These are phyloP conservation scores for Lentinus brumalis DNA, from an alignment of 768 basidiomycete species.

Conservation along the genomic window DNA sequence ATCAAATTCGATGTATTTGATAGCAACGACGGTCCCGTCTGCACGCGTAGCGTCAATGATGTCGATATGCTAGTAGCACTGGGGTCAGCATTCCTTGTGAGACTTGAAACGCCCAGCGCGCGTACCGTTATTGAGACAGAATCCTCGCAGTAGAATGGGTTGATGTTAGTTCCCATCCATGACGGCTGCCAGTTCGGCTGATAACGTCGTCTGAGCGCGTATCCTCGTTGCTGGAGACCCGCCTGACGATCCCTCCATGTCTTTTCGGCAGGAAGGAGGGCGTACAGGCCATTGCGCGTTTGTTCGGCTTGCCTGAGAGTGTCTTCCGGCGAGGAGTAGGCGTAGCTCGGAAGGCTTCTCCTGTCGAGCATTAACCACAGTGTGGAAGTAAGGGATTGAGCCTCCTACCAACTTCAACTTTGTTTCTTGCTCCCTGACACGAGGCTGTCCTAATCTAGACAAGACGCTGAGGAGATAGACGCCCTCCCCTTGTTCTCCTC, in stretches of 20 bases:
- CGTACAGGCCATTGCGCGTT: constrained; percentile 4
- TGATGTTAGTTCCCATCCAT: constrained; percentile 17
- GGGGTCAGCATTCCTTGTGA: not conserved
- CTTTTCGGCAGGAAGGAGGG: constrained; percentile 1
- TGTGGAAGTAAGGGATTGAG: too few relatives aligned
- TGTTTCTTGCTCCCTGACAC: too few relatives aligned
- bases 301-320: not conserved
- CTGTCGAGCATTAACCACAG: not conserved
- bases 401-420: too few relatives aligned
- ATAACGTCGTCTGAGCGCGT: constrained; percentile 23
- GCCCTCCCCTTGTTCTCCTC: too few relatives aligned
- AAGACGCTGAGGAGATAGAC: too few relatives aligned
- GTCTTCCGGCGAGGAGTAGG: not conserved
- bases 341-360: constrained; percentile 17
- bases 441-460: too few relatives aligned
- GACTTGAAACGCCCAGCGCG: not conserved
- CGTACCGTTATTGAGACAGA: constrained; percentile 9
- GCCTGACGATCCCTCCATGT: constrained; percentile 17
- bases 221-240: constrained; percentile 15
- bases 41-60: constrained; percentile 21
- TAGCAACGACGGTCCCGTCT: constrained; percentile 9
- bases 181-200: constrained; percentile 21
- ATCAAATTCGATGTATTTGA: constrained; percentile 7
- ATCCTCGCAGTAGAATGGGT: constrained; percentile 19
- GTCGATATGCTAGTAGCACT: not conserved